These are phyloP conservation scores for Yamadazyma philogaea DNA, from an alignment of 805 yeast species.

Conservation along the genomic window DNA sequence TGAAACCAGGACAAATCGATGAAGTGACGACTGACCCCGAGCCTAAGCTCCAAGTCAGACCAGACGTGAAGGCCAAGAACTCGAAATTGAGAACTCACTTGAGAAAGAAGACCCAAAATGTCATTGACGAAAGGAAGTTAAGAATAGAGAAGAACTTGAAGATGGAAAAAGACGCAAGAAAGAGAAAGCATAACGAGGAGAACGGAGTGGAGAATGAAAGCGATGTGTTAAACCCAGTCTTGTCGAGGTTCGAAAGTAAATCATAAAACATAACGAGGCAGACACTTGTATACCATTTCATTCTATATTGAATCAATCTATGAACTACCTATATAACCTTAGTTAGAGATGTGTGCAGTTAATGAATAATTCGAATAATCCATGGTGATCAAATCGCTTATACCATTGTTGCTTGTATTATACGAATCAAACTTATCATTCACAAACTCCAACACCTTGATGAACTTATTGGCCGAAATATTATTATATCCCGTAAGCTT, in stretches of 20 bases:
- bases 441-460: constrained; percentile 43
- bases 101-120: constrained; percentile 81
- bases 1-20: constrained; percentile 57
- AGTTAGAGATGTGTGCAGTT: constrained; percentile 20
- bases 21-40: constrained; percentile 34
- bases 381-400: constrained; percentile 36
- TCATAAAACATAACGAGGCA: background rate
- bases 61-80: constrained; percentile 74
- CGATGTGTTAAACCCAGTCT: constrained; percentile 49
- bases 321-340: background rate
- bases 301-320: background rate
- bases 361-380: constrained; percentile 43
- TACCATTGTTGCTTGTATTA: constrained; percentile 21
- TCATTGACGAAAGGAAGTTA: constrained; percentile 78
- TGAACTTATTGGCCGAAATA: constrained; percentile 39
- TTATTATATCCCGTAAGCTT: constrained; percentile 47
- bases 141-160: constrained; percentile 72
- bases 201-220: constrained; percentile 51
- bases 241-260: constrained; percentile 41
- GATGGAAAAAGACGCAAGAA: constrained; percentile 69
- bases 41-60: constrained; percentile 55
- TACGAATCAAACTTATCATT: constrained; percentile 35
- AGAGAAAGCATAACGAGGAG: constrained; percentile 43
- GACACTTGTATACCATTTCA: no score
- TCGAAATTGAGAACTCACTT: constrained; percentile 76